Evolutionary conservation across 1,139 yeast species (phyloP).

Genomic region (Blastobotrys niveus): DNA sequence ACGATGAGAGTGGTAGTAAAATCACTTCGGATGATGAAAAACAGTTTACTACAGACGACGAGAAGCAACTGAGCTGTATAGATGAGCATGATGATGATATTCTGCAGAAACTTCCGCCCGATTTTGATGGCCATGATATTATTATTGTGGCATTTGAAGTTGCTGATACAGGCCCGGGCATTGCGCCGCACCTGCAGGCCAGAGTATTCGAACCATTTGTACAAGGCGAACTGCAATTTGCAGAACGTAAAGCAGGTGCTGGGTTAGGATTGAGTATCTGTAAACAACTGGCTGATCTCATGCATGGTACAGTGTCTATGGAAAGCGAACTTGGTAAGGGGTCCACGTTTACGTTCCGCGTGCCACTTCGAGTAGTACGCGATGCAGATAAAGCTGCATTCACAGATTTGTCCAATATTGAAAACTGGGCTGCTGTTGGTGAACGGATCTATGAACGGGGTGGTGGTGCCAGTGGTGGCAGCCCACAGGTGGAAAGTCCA

Average conservation of each 20-base stretch:
- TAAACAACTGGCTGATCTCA: conserved; percentile 77
- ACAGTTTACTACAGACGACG: not conserved
- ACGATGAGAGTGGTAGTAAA: not conserved
- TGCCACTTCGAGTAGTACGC: conserved; percentile 50
- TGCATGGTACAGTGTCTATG: conserved; percentile 73
- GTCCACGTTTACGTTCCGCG: conserved; percentile 71
- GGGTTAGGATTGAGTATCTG: conserved; percentile 90
- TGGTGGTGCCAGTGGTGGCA: not conserved
- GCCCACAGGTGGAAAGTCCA: not conserved
- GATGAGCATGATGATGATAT: not conserved
- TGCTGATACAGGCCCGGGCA: conserved; percentile 87
- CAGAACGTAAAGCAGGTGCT: conserved; percentile 87
- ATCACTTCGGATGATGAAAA: not conserved
- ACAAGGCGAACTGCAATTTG: conserved; percentile 86
- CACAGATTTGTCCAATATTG: conserved; percentile 4
- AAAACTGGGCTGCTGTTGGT: conserved; percentile 7
- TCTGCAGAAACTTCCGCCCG: not conserved
- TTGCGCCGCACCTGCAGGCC: conserved; percentile 71
- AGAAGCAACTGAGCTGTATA: not conserved
- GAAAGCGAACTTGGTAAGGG: conserved; percentile 68
- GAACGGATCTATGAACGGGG: conserved; percentile 2
- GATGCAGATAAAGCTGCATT: conserved; percentile 19
- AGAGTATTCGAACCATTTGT: conserved; percentile 90
- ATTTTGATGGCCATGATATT: conserved; percentile 14
- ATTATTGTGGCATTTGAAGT: conserved; percentile 38